A percentile compares a stretch with the other conserved stretches of the same genome.
Evolutionary conservation across 164 flowering plant genomes (phyloP).

Genomic region (Umbellularia californica): DNA sequence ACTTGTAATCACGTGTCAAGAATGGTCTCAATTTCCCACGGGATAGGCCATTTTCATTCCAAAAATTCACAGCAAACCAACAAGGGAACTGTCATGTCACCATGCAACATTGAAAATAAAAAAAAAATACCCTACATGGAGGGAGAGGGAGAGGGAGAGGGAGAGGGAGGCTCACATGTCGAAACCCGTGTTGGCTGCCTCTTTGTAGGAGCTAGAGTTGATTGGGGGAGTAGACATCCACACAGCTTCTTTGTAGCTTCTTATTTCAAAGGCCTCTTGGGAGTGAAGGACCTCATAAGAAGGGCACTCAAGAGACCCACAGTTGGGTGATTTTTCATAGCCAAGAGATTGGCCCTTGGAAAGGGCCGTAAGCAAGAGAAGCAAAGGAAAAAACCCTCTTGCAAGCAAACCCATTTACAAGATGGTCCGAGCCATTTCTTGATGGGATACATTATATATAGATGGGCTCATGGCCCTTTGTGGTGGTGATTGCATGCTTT

Average conservation of each 20-base stretch:
- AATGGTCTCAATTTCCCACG: no score
- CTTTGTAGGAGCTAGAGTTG: slow-evolving; percentile 18
- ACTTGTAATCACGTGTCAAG: no score
- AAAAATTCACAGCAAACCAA: no score
- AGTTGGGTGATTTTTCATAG: slow-evolving; percentile 13
- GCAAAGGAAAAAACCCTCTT: background rate
- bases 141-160: background rate
- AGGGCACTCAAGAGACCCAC: slow-evolving; percentile 19
- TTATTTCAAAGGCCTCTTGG: slow-evolving; percentile 13
- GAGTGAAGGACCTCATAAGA: slow-evolving; percentile 12
- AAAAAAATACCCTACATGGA: no score
- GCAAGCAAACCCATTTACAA: background rate
- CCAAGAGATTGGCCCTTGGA: background rate
- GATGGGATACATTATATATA: background rate
- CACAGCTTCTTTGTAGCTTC: slow-evolving; percentile 9
- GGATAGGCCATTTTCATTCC: no score
- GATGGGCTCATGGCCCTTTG: background rate
- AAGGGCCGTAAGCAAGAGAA: background rate
- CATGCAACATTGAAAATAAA: no score
- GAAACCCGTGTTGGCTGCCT: slow-evolving; percentile 20
- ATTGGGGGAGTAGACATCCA: slow-evolving; percentile 20
- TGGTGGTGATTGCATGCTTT: slow-evolving; percentile 3
- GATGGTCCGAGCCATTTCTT: background rate
- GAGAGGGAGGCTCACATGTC: slow-evolving; percentile 7
- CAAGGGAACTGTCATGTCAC: no score